Base-by-base conservation (phyloP, 306 rosid species). In the Vigna nakashimae region DNA sequence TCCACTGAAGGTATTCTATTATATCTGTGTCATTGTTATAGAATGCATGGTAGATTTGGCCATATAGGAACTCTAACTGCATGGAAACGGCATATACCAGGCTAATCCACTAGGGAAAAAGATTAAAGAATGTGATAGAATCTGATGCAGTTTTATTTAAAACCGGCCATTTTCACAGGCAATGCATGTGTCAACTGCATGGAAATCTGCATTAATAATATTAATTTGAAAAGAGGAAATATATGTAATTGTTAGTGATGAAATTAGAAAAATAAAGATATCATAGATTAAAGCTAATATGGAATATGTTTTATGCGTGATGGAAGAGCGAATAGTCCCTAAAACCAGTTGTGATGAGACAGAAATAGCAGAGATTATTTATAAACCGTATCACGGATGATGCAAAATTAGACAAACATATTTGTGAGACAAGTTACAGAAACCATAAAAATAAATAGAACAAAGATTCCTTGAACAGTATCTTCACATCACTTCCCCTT, bases 381-480 rank as follows among this genome's bases (percentile, higher is more conserved):
- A 62, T 73, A 72, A 80, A 72, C 40, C 65, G 66, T 51, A 76
- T 60, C 71, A 77, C 56, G 59, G 62, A 67, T 60, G 45, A 73
- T 66, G 66, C 75, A 36, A 24, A 45, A 51, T 81, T 46, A 74
- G 77, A 55, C 65, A 24, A 78, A 67, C 75, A 82, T 42, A 42
- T 62, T 74, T 77, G 43, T 17, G 55, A 40, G 69, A 63, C 65
- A 46, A 73, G 24, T 60, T 69, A 50, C 24, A 80, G 12, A 77
- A 74, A 69, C 75, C 82, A 79, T 68, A 38, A 64, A 70, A 56
- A 30, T 3, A 74, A 84, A 80, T 40, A 67, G 59, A 51, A 51
- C 22, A 69, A 59, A 77, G 74, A 74, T 85, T 82, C 86, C 88
- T 79, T 82, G 86, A 82, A 85, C 78, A 85, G 84, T 87, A 78